A percentile compares a stretch with the other conserved stretches of the same genome.
Evolutionary conservation across 1,284 basidiomycete genomes (phyloP).

Genomic region (Puccinia triticina): DNA sequence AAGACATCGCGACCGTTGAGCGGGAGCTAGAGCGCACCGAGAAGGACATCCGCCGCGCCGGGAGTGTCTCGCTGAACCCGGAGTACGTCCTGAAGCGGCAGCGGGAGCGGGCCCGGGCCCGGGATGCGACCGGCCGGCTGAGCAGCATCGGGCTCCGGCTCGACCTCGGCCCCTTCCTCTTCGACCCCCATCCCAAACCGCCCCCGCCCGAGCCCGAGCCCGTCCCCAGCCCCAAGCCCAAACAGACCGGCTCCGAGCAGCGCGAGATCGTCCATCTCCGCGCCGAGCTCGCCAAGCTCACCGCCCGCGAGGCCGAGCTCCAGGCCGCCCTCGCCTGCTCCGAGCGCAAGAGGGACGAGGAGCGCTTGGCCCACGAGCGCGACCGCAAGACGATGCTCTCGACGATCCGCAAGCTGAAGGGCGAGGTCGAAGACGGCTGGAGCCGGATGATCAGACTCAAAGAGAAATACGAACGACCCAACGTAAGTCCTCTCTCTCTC

Average conservation of each 20-base stretch:
- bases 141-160: conserved; percentile 13
- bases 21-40: conserved; percentile 15
- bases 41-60: conserved; percentile 17
- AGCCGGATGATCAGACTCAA: conserved; percentile 15
- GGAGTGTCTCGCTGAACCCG: conserved; percentile 8
- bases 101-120: conserved; percentile 7
- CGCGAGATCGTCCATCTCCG: not conserved
- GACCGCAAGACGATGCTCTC: conserved; percentile 18
- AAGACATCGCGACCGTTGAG: conserved; percentile 36
- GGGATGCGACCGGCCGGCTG: conserved; percentile 26
- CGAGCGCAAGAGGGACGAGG: conserved; percentile 19
- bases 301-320: not conserved
- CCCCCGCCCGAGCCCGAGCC: not conserved
- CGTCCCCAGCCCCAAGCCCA: not conserved
- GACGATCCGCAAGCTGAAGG: conserved; percentile 26
- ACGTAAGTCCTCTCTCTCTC: not conserved
- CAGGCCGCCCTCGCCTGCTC: not conserved
- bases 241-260: not conserved
- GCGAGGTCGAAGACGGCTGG: conserved; percentile 33
- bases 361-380: conserved; percentile 9
- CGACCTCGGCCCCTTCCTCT: conserved; percentile 10
- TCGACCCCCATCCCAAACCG: not conserved
- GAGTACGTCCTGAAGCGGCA: conserved; percentile 29
- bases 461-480: conserved; percentile 32
- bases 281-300: not conserved